Conservation (phyloP, 1,284 basidiomycete species). For the Cryptococcus floricola region DNA sequence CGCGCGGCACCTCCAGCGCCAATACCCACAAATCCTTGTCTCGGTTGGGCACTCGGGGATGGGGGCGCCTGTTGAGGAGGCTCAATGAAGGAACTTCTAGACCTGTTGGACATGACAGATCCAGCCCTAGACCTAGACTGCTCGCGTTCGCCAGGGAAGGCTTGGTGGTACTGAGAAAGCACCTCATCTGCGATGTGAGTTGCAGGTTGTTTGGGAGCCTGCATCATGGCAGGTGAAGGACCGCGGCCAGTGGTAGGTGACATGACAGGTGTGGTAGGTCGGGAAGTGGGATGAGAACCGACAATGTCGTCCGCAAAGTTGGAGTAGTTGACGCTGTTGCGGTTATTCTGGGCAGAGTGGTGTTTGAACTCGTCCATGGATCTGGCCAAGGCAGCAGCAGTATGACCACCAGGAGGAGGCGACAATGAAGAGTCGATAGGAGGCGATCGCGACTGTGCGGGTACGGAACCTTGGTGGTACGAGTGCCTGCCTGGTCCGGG, state of each 20-base stretch:
- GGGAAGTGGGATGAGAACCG: conserved; percentile 66
- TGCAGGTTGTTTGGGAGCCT: conserved; percentile 56
- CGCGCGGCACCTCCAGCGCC: conserved; percentile 60
- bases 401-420: conserved; percentile 47
- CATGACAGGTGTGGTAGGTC: conserved; percentile 62
- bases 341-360: conserved; percentile 28
- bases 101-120: conserved; percentile 38
- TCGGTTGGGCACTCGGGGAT: conserved; percentile 48
- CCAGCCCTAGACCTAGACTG: conserved; percentile 52
- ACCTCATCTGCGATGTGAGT: conserved; percentile 66
- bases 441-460: conserved; percentile 15
- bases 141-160: conserved; percentile 73
- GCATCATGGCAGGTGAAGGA: conserved; percentile 62
- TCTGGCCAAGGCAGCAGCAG: conserved; percentile 47
- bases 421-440: conserved; percentile 44
- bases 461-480: conserved; percentile 15
- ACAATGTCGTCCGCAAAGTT: conserved; percentile 66
- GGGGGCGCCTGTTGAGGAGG: conserved; percentile 25
- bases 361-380: conserved; percentile 49
- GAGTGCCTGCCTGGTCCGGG: conserved; percentile 30
- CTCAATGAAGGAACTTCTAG: conserved; percentile 37
- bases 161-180: conserved; percentile 71
- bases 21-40: conserved; percentile 70
- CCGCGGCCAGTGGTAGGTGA: conserved; percentile 46
- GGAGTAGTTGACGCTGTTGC: conserved; percentile 50